Conservation (phyloP, 805 yeast species). For the Kazachstania taianensis region DNA sequence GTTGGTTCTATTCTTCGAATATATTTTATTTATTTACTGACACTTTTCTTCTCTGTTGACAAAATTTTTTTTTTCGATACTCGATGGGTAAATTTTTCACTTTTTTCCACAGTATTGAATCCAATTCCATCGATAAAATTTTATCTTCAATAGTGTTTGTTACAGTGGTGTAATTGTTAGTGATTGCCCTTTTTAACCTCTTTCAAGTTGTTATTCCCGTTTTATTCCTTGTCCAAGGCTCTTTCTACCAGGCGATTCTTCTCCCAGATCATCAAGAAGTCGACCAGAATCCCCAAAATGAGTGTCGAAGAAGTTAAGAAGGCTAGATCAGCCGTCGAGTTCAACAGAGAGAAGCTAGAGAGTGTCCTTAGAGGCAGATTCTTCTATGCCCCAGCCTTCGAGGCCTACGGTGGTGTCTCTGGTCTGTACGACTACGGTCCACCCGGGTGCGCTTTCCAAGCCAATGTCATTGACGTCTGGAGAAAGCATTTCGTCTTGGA, state of each 20-base stretch:
- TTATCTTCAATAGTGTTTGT: background rate
- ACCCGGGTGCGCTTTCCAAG: conserved; percentile 98
- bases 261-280: conserved; percentile 20
- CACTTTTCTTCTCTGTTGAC: too few relatives aligned
- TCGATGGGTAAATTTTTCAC: too few relatives aligned
- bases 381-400: conserved; percentile 96
- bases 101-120: too few relatives aligned
- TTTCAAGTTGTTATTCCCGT: conserved; percentile 11
- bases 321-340: conserved; percentile 31
- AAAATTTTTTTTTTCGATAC: too few relatives aligned
- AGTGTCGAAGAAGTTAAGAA: conserved; percentile 26
- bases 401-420: conserved; percentile 95
- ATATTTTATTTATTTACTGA: too few relatives aligned
- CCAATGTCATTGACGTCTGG: conserved; percentile 90
- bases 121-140: too few relatives aligned
- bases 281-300: conserved; percentile 23
- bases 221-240: background rate
- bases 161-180: too few relatives aligned
- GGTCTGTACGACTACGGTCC: conserved; percentile 99
- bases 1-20: too few relatives aligned
- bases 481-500: conserved; percentile 94
- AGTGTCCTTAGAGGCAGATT: conserved; percentile 88
- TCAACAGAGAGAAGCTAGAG: conserved; percentile 82
- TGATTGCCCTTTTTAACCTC: too few relatives aligned
- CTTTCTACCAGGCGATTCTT: conserved; percentile 17